These are phyloP conservation scores for Phialophora expanda DNA, from an alignment of 2,329 filamentous ascomycete species.

Conservation along the genomic window DNA sequence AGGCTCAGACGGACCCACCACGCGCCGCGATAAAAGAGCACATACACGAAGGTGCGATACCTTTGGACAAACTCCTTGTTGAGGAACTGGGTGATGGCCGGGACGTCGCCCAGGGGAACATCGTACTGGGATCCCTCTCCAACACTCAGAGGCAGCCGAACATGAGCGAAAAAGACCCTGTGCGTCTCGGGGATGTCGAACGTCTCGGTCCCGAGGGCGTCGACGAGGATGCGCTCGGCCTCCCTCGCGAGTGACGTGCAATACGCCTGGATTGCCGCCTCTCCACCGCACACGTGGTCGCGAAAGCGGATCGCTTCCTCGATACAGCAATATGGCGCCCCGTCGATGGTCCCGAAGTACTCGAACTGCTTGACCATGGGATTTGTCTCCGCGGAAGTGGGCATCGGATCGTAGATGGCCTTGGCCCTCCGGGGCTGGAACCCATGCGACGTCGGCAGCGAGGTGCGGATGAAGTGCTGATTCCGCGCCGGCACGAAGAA, in stretches of 20 bases:
- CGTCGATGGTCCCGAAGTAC: constrained; percentile 76
- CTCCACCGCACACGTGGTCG: constrained; percentile 69
- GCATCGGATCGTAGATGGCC: constrained; percentile 6
- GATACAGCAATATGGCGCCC: constrained; percentile 72
- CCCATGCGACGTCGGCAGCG: constrained; percentile 79
- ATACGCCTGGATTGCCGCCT: constrained; percentile 70
- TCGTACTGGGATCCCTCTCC: constrained; percentile 37
- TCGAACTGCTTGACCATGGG: constrained; percentile 73
- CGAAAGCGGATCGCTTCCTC: constrained; percentile 75
- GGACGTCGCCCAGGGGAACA: constrained; percentile 45
- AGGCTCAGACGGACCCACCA: constrained; percentile 76
- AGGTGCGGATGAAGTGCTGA: constrained; percentile 73
- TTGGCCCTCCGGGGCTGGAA: constrained; percentile 59
- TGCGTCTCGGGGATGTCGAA: constrained; percentile 57
- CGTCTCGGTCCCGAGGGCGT: constrained; percentile 69
- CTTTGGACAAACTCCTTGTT: constrained; percentile 57
- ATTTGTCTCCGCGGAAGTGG: constrained; percentile 46
- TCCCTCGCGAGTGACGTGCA: constrained; percentile 64
- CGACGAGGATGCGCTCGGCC: constrained; percentile 65
- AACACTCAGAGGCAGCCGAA: constrained; percentile 68
- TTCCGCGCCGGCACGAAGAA: constrained; percentile 78
- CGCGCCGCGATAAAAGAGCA: constrained; percentile 63
- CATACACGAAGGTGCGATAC: constrained; percentile 71
- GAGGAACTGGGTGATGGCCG: constrained; percentile 63
- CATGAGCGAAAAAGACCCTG: constrained; percentile 67